These are phyloP conservation scores for Ceratocystis cacaofunesta DNA, from an alignment of 2,329 filamentous ascomycete species.

Conservation along the genomic window DNA sequence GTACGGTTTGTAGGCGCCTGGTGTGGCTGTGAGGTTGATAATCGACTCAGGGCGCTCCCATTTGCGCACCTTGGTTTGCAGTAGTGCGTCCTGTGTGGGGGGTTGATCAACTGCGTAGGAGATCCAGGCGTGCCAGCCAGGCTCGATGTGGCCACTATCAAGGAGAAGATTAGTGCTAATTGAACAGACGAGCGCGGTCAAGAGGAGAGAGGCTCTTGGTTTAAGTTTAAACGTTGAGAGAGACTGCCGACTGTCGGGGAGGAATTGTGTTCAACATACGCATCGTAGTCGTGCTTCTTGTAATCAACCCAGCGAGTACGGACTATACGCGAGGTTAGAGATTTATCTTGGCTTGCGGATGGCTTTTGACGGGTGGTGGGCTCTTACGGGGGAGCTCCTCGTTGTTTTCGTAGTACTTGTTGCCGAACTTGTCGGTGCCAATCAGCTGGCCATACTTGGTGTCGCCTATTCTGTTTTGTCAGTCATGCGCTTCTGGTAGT, in stretches of 20 bases:
- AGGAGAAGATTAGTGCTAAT: no score
- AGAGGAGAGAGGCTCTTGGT: not conserved
- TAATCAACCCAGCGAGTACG: slow-evolving; percentile 97
- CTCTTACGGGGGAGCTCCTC: slow-evolving; percentile 78
- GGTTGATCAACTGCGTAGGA: slow-evolving; percentile 83
- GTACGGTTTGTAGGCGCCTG: slow-evolving; percentile 81
- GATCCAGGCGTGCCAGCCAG: slow-evolving; percentile 97
- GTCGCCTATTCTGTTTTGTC: slow-evolving; percentile 48
- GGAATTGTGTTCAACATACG: slow-evolving; percentile 23
- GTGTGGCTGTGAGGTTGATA: slow-evolving; percentile 59
- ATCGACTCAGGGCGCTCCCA: slow-evolving; percentile 64
- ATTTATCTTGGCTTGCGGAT: not conserved
- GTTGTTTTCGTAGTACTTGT: slow-evolving; percentile 94
- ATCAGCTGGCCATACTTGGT: slow-evolving; percentile 86
- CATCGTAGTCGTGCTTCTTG: slow-evolving; percentile 70
- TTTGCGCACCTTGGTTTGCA: slow-evolving; percentile 49
- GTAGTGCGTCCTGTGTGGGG: slow-evolving; percentile 58
- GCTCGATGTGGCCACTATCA: slow-evolving; percentile 59
- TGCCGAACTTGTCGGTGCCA: slow-evolving; percentile 77
- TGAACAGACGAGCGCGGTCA: not conserved
- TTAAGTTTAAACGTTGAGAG: not conserved
- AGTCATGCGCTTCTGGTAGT: not conserved
- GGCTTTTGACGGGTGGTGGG: not conserved
- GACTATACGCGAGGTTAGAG: slow-evolving; percentile 36
- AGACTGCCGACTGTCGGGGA: not conserved